Evolutionary conservation across 148 eudicot species (phyloP).

Genomic region (Arbutus unedo): DNA sequence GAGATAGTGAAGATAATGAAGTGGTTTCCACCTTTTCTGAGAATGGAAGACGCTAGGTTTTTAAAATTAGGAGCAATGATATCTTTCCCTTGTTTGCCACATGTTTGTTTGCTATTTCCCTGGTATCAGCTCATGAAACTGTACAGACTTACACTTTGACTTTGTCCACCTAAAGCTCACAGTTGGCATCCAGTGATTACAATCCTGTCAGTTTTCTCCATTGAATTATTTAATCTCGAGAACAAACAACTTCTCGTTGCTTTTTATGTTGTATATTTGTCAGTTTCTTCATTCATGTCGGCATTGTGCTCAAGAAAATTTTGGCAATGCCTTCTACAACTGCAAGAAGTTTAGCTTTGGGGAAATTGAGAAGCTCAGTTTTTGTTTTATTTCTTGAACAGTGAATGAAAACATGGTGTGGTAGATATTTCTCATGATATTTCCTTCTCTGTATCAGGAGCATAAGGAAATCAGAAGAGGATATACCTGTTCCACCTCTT

Average conservation of each 20-base stretch:
- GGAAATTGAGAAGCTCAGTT: not conserved
- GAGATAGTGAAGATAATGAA: not conserved
- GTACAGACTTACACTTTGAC: not conserved
- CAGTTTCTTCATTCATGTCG: not conserved
- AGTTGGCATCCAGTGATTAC: not conserved
- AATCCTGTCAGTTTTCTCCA: not conserved
- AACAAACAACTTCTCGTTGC: not conserved
- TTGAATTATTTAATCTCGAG: not conserved
- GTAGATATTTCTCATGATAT: constrained; percentile 6
- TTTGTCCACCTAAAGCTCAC: not conserved
- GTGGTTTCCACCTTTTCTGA: constrained; percentile 3
- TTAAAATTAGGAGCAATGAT: not conserved
- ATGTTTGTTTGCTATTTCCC: not conserved
- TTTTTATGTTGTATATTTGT: not conserved
- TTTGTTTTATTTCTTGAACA: not conserved
- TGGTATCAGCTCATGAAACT: not conserved
- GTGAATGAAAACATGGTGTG: not conserved
- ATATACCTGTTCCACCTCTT: constrained; percentile 65
- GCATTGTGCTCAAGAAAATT: not conserved
- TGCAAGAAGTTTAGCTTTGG: not conserved
- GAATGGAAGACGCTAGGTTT: not conserved
- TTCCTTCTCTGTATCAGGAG: constrained; percentile 32
- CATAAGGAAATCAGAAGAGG: constrained; percentile 67
- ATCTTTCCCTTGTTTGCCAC: not conserved
- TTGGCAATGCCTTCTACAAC: not conserved